Evolutionary conservation across 495 filamentous ascomycete genomes (phyloP), one percentile per base, ranked within the genome.

Genomic region (Annulohypoxylon bovei): DNA sequence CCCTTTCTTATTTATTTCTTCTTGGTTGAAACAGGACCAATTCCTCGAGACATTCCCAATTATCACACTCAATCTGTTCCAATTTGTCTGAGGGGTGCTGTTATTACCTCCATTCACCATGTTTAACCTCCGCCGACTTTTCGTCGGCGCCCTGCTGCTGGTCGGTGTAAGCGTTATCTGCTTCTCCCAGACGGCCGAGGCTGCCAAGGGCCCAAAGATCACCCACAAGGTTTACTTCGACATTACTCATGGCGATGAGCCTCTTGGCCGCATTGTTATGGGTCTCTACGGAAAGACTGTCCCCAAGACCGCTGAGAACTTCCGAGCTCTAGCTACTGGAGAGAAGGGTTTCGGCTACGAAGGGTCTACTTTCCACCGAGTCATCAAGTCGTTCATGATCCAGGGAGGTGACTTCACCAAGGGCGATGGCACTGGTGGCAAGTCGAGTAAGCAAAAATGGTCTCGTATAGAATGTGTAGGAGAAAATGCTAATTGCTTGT

Each of bases 391-490:
- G 62, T 99, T 99, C 86, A 99, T 99, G 95, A 97, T 98, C 79
- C 95, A 99, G 84, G 95, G 95, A 79, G 95, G 96, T 83, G 96
- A 99, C 84, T 99, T 99, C 84, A 99, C 96, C 80, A 93, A 90
- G 68, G 90, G 90, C 71, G 94, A 99, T 77, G 95, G 94, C 75
- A 98, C 94, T 77, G 95, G 95, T 79, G 95, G 95, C 75, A 98
- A 97, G 88, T 97, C 94, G 49, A 89, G 87, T 88, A 81, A 68
- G 86, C 84, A 60, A 11, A 6, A 49, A 25, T 50, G 33, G 32
- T 18, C 33, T 28, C 42, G 18, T 39, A 54, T 35, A 63, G 35
- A 72, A 67, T n/a, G 18, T 14, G 9, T 35, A 7, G 16, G 39
- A 18, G 4, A 33, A 55, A 3, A 22, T 68, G 28, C 69, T 75